These are phyloP conservation scores for Ustilago hordei DNA, from an alignment of 1,284 basidiomycete genomes.

Conservation along the genomic window DNA sequence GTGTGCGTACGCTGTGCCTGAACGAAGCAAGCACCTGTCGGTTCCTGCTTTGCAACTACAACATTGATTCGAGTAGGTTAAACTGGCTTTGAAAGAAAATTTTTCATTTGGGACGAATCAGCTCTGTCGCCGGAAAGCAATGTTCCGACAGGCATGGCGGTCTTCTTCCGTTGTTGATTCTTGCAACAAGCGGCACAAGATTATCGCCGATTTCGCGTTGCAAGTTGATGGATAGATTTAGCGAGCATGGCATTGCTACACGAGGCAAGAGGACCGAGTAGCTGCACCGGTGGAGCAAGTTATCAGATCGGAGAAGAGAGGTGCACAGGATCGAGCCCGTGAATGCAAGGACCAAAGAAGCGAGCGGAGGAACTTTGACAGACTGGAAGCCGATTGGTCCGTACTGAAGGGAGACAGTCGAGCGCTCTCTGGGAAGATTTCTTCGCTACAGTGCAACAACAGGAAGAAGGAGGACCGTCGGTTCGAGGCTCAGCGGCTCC, in stretches of 20 bases:
- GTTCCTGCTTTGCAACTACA: neutral
- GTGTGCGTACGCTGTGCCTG: neutral
- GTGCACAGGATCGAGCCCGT: neutral
- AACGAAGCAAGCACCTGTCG: neutral
- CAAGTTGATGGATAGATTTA: neutral
- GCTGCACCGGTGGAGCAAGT: neutral
- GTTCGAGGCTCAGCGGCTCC: conserved; percentile 10
- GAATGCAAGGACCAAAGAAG: conserved; percentile 2
- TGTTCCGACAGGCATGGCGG: neutral
- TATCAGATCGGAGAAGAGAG: conserved; percentile 2
- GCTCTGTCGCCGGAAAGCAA: neutral
- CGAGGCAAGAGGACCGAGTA: neutral
- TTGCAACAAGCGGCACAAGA: neutral
- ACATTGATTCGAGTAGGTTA: too few species aligned
- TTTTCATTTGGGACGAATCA: neutral
- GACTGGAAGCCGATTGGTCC: conserved; percentile 5
- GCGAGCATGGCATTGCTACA: neutral
- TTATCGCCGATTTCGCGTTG: neutral
- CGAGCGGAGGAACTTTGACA: conserved; percentile 4
- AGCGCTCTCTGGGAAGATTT: neutral
- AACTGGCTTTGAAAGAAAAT: neutral
- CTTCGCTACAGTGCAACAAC: too few species aligned
- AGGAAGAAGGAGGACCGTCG: conserved; percentile 12
- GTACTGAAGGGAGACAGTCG: neutral
- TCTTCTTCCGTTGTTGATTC: conserved; percentile 3